phyloP scores from a whole-genome alignment of 805 yeast species.

The Schwanniomyces occidentalis region DNA sequence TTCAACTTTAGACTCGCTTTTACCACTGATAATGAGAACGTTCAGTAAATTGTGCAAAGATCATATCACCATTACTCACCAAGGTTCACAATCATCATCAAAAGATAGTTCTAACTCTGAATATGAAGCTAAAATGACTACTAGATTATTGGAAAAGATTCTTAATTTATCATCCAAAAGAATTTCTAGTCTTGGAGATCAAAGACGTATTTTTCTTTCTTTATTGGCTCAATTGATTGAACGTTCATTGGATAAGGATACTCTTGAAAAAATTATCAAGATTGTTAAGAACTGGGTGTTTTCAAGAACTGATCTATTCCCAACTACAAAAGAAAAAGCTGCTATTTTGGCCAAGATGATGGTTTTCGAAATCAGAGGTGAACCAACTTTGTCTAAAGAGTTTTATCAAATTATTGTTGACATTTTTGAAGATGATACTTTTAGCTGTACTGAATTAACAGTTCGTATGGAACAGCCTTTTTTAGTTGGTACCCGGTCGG shows the following conservation, averaged over 20 bases:
- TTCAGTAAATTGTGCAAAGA: slow-evolving; percentile 88
- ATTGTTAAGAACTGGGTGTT: slow-evolving; percentile 91
- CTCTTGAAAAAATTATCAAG: slow-evolving; percentile 70
- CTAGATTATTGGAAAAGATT: slow-evolving; percentile 71
- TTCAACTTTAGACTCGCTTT: slow-evolving; percentile 66
- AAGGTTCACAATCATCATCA: slow-evolving; percentile 36
- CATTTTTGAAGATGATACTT: slow-evolving; percentile 76
- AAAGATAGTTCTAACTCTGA: slow-evolving; percentile 45
- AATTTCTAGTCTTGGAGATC: slow-evolving; percentile 87
- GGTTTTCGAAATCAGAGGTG: slow-evolving; percentile 87
- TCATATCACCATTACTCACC: slow-evolving; percentile 67
- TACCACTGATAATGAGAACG: slow-evolving; percentile 80
- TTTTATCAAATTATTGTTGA: slow-evolving; percentile 86
- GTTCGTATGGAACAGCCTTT: slow-evolving; percentile 97
- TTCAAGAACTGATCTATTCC: slow-evolving; percentile 77
- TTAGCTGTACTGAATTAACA: slow-evolving; percentile 83
- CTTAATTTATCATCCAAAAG: slow-evolving; percentile 77
- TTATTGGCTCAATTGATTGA: slow-evolving; percentile 88
- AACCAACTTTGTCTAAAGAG: slow-evolving; percentile 69
- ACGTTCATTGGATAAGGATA: slow-evolving; percentile 74
- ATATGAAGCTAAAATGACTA: slow-evolving; percentile 77
- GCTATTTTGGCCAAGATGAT: slow-evolving; percentile 92
- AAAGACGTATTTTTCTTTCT: slow-evolving; percentile 83
- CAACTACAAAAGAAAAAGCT: slow-evolving; percentile 94
- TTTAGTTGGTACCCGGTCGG: slow-evolving; percentile 85